These are phyloP conservation scores for Leptographium lundbergii DNA, from an alignment of 2,329 filamentous ascomycete genomes.

Conservation along the genomic window DNA sequence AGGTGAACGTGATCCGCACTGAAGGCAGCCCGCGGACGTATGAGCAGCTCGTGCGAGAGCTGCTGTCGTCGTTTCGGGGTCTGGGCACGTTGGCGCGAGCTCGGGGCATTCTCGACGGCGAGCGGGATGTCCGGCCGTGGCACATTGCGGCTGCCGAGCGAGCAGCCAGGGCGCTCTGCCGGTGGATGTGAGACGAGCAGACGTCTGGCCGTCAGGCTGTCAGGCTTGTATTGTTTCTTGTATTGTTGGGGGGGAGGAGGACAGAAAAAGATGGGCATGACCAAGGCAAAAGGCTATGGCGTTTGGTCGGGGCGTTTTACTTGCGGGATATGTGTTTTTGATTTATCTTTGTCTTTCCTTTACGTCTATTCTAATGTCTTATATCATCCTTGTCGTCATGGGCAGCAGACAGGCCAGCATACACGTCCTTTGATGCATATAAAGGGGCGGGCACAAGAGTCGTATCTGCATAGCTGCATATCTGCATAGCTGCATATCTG, in stretches of 20 bases:
- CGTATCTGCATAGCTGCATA: too few species aligned
- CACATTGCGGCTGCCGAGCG: constrained; percentile 63
- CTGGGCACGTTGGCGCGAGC: constrained; percentile 57
- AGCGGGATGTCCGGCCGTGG: constrained; percentile 58
- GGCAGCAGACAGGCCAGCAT: neutral
- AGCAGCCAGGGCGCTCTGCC: constrained; percentile 51
- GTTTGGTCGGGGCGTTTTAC: neutral
- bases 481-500: too few species aligned
- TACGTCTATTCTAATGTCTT: neutral
- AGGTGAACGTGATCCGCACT: constrained; percentile 50
- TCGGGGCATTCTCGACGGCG: constrained; percentile 46
- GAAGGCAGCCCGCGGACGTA: constrained; percentile 40
- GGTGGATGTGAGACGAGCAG: constrained; percentile 39
- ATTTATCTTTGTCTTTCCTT: neutral
- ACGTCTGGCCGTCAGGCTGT: neutral
- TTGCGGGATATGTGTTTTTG: neutral
- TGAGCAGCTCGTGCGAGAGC: constrained; percentile 57
- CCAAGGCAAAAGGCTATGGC: neutral
- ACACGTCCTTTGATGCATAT: neutral
- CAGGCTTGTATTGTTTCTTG: neutral
- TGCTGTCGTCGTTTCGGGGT: constrained; percentile 55
- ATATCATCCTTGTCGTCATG: neutral
- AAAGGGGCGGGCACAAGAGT: too few species aligned
- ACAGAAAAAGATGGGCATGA: neutral
- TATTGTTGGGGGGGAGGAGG: neutral